These are phyloP conservation scores for Dactylella cylindrospora DNA, from an alignment of 2,329 filamentous ascomycete species.

Conservation along the genomic window DNA sequence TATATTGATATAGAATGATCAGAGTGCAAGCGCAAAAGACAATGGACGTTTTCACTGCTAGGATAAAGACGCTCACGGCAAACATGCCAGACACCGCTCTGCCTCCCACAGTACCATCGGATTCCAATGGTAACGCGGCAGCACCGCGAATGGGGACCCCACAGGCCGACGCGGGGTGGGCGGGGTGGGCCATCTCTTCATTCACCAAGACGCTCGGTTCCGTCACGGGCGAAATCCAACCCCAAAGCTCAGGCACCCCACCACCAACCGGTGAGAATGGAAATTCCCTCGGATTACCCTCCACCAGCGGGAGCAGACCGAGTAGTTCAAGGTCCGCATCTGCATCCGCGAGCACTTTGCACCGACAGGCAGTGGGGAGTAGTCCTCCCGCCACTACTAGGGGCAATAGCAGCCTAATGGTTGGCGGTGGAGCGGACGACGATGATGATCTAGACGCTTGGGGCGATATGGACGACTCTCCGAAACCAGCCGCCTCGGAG, in stretches of 20 bases:
- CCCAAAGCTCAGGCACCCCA: conserved; percentile 56
- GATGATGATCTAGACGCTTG: conserved; percentile 72
- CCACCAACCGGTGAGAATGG: conserved; percentile 55
- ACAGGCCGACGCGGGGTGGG: conserved; percentile 73
- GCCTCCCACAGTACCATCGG: conserved; percentile 61
- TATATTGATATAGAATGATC: conserved; percentile 65
- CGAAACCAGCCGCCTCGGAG: conserved; percentile 60
- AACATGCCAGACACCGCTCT: conserved; percentile 78
- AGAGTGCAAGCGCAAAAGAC: conserved; percentile 90
- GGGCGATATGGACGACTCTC: conserved; percentile 63
- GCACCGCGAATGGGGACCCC: conserved; percentile 78
- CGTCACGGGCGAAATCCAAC: conserved; percentile 81
- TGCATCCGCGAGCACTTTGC: conserved; percentile 59
- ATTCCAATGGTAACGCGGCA: conserved; percentile 52
- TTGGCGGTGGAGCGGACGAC: conserved; percentile 61
- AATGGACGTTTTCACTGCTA: conserved; percentile 79
- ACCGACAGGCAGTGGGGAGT: conserved; percentile 63
- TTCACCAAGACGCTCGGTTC: conserved; percentile 92
- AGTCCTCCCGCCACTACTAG: conserved; percentile 52
- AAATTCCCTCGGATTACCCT: conserved; percentile 52
- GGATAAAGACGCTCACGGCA: conserved; percentile 74
- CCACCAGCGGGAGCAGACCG: conserved; percentile 52
- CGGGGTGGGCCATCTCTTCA: conserved; percentile 96
- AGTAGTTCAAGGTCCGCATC: conserved; percentile 49
- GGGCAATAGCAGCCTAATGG: conserved; percentile 51